phyloP scores from a whole-genome alignment of 1,139 yeast species.

The Yamadazyma conglobata region DNA sequence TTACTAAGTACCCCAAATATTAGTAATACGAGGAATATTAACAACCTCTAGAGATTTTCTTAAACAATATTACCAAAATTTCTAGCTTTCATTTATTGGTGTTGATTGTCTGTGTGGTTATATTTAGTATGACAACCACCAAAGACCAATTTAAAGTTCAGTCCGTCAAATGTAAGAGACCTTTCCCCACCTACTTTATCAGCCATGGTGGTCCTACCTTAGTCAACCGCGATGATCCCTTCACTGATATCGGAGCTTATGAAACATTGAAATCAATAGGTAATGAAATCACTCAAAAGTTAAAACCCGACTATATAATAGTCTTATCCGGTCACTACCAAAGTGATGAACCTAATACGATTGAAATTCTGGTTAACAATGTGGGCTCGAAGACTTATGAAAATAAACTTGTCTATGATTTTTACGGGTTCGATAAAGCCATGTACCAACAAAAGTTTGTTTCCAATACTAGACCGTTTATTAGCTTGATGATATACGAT shows the following conservation, averaged over 20 bases:
- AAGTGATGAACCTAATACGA: constrained; percentile 33
- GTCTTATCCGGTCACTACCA: constrained; percentile 81
- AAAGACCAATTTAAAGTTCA: constrained; percentile 4
- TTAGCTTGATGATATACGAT: constrained; percentile 45
- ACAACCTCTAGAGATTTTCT: too few species aligned
- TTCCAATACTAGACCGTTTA: constrained; percentile 34
- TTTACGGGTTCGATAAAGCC: constrained; percentile 63
- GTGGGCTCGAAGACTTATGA: constrained; percentile 14
- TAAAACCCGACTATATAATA: constrained; percentile 60
- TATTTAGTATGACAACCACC: background rate
- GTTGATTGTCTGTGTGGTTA: background rate
- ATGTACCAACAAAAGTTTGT: constrained; percentile 65
- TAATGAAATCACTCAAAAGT: constrained; percentile 40
- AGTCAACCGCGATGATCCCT: constrained; percentile 45
- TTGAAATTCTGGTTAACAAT: constrained; percentile 45
- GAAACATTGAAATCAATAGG: constrained; percentile 50
- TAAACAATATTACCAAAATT: too few species aligned
- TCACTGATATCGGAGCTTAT: constrained; percentile 59
- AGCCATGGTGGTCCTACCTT: constrained; percentile 83
- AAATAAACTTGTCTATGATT: constrained; percentile 59
- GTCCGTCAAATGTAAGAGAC: constrained; percentile 12
- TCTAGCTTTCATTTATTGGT: background rate
- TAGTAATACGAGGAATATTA: too few species aligned
- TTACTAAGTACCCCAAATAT: too few species aligned
- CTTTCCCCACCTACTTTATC: constrained; percentile 57